Percentiles rank a stretch among this genome's conserved stretches.
Conservation (phyloP, 345 rosid species). For the Durio zibethinus region DNA sequence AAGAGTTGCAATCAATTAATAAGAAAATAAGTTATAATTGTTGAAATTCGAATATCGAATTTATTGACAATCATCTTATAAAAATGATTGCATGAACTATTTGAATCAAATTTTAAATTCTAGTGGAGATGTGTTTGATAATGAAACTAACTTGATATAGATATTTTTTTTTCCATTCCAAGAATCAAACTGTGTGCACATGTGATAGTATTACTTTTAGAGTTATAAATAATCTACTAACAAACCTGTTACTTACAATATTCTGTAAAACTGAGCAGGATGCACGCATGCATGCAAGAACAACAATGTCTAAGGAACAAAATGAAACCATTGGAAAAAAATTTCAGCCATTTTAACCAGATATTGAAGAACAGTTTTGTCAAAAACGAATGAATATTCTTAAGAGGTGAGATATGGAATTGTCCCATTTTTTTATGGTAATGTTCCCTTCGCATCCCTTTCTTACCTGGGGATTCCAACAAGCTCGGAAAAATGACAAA, state of each 20-base stretch:
- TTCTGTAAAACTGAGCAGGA: background rate
- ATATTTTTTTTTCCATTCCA: background rate
- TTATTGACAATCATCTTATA: too few species aligned
- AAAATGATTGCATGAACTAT: too few species aligned
- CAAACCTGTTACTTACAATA: background rate
- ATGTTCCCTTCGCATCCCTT: background rate
- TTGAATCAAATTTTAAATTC: too few species aligned
- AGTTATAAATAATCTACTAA: too few species aligned
- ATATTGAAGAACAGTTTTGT: background rate
- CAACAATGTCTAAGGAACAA: background rate
- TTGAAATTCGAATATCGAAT: too few species aligned
- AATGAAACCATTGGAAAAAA: background rate
- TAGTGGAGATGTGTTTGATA: too few species aligned
- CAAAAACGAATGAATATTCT: background rate
- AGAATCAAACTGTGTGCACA: background rate
- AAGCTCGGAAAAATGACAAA: background rate
- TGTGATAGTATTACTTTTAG: too few species aligned
- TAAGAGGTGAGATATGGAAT: background rate
- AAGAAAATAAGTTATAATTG: too few species aligned
- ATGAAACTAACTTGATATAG: background rate
- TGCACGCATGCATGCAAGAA: background rate
- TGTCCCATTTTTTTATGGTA: background rate
- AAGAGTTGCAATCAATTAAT: too few species aligned
- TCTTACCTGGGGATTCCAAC: background rate
- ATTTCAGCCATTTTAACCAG: background rate